These are phyloP conservation scores for Narthecium ossifragum DNA, from an alignment of 106 monocot species.

Conservation along the genomic window DNA sequence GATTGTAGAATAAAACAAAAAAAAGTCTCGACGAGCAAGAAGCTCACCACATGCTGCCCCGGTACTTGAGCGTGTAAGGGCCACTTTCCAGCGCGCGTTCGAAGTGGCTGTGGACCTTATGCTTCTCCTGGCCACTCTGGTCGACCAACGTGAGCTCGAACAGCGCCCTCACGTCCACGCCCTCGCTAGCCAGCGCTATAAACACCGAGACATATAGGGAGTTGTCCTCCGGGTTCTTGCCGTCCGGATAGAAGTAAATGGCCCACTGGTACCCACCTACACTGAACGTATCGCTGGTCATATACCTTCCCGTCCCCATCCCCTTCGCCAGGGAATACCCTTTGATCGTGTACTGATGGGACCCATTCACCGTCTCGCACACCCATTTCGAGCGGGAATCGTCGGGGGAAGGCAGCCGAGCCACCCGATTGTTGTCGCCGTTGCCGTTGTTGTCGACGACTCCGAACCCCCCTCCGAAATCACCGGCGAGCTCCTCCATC, in stretches of 20 bases:
- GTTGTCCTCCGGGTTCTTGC: slow-evolving; percentile 77
- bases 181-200: slow-evolving; percentile 61
- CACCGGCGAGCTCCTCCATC: slow-evolving; percentile 10
- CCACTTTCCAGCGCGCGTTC: slow-evolving; percentile 49
- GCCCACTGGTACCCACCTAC: slow-evolving; percentile 78
- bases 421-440: not conserved
- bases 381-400: slow-evolving; percentile 39
- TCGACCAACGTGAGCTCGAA: slow-evolving; percentile 62
- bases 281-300: slow-evolving; percentile 57
- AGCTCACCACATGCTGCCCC: slow-evolving; percentile 59
- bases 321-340: slow-evolving; percentile 82
- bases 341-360: slow-evolving; percentile 50
- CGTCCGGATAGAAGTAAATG: slow-evolving; percentile 73
- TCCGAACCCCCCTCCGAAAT: too few relatives aligned
- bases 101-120: slow-evolving; percentile 72
- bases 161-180: slow-evolving; percentile 62
- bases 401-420: not conserved
- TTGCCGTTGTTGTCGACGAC: too few relatives aligned
- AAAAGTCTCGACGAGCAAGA: not conserved
- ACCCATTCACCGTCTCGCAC: slow-evolving; percentile 67
- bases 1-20: too few relatives aligned
- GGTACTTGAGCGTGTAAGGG: slow-evolving; percentile 56
- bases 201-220: slow-evolving; percentile 61
- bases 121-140: slow-evolving; percentile 59
- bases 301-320: slow-evolving; percentile 64